Evolutionary conservation across 768 basidiomycete genomes (phyloP).

Genomic region (Termitomyces sp.): DNA sequence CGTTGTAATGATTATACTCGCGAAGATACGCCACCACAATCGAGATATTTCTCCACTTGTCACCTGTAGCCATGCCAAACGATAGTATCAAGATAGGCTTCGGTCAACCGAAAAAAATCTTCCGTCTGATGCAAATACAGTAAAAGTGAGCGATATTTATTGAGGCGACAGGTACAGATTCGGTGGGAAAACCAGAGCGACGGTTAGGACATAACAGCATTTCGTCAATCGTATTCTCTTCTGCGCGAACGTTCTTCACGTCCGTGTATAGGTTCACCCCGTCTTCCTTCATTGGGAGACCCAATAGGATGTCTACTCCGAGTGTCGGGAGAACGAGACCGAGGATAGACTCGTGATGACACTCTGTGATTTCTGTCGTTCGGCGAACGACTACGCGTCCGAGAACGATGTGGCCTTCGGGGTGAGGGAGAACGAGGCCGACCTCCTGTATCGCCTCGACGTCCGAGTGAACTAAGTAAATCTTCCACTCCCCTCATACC

Average conservation of each 20-base stretch:
- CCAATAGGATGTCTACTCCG: slow-evolving; percentile 7
- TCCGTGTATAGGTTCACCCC: slow-evolving; percentile 1
- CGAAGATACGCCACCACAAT: background rate
- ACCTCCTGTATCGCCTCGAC: slow-evolving; percentile 18
- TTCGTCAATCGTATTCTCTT: slow-evolving; percentile 12
- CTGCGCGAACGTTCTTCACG: slow-evolving; percentile 10
- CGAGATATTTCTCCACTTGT: background rate
- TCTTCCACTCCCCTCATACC: slow-evolving; percentile 64
- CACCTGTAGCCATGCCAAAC: background rate
- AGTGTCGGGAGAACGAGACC: slow-evolving; percentile 12
- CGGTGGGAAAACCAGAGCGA: background rate
- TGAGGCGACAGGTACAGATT: background rate
- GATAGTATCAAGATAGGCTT: too few species aligned
- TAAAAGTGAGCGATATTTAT: background rate
- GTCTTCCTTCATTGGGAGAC: slow-evolving; percentile 3
- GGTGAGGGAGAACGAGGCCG: slow-evolving; percentile 18
- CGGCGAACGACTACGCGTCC: slow-evolving; percentile 13
- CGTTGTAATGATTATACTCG: background rate
- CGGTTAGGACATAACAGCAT: background rate
- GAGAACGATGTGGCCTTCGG: slow-evolving; percentile 11
- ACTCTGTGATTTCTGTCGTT: slow-evolving; percentile 8
- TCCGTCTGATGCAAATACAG: background rate
- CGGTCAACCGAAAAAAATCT: background rate
- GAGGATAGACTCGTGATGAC: background rate
- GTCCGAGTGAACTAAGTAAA: slow-evolving; percentile 49